Conservation (phyloP, 1,284 basidiomycete species). For the Coniferiporia sulphurascens region DNA sequence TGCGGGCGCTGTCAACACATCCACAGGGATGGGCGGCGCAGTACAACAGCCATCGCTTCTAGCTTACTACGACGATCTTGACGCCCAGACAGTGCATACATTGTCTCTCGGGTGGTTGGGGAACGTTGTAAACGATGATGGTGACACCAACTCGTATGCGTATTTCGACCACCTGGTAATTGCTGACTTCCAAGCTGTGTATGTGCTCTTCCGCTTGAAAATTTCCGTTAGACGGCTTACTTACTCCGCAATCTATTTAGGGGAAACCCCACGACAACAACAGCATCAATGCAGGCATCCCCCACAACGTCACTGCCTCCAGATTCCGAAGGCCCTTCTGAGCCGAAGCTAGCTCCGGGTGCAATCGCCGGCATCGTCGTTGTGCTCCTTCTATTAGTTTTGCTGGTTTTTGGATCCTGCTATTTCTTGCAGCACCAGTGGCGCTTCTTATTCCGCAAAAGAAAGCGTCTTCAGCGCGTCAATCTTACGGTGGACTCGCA, state of each 20-base stretch:
- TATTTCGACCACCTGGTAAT: constrained; percentile 16
- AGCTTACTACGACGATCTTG: neutral
- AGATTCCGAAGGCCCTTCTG: neutral
- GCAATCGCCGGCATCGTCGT: constrained; percentile 4
- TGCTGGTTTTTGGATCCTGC: neutral
- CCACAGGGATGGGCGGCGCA: neutral
- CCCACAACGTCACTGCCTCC: neutral
- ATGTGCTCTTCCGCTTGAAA: neutral
- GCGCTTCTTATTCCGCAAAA: neutral
- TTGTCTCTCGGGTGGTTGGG: constrained; percentile 11
- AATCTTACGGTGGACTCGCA: neutral
- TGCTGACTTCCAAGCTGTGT: constrained; percentile 12
- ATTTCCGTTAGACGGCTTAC: neutral
- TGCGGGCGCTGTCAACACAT: constrained; percentile 7
- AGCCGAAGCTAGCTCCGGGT: neutral
- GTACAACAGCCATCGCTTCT: neutral
- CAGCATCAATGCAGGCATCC: neutral
- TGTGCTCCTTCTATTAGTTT: neutral
- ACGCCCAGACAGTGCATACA: constrained; percentile 7
- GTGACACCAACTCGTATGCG: neutral
- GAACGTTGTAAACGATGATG: neutral
- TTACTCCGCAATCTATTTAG: neutral
- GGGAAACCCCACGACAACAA: neutral
- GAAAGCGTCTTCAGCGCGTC: neutral
- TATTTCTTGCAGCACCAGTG: constrained; percentile 2